Conservation (phyloP, 2,329 filamentous ascomycete genomes). For the Xylariaceae sp. region DNA sequence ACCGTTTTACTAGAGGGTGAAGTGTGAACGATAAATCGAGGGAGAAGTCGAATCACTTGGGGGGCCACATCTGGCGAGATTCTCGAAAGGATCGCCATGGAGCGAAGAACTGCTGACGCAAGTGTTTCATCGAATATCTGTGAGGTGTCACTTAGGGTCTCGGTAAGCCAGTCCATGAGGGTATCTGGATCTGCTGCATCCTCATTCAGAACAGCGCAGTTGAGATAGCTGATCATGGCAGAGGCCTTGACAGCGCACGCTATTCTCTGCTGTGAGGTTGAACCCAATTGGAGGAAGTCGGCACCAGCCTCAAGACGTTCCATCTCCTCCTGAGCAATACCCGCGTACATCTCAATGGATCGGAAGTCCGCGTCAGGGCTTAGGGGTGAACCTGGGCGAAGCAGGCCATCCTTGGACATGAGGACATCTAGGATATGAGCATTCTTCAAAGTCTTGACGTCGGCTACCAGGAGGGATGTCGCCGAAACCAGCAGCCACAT, state of each 20-base stretch:
- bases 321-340: conserved; percentile 77
- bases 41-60: conserved; percentile 71
- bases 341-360: conserved; percentile 61
- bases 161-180: conserved; percentile 81
- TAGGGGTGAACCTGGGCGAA: conserved; percentile 36
- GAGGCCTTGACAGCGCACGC: conserved; percentile 82
- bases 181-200: conserved; percentile 74
- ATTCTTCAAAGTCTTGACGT: conserved; percentile 54
- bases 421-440: conserved; percentile 71
- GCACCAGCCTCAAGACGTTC: conserved; percentile 81
- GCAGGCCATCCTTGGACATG: conserved; percentile 51
- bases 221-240: conserved; percentile 77
- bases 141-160: conserved; percentile 69
- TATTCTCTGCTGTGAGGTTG: conserved; percentile 79
- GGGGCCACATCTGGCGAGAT: conserved; percentile 70
- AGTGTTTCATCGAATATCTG: conserved; percentile 80
- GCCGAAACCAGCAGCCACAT: conserved; percentile 78
- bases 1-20: conserved; percentile 66
- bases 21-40: conserved; percentile 84
- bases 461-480: conserved; percentile 67
- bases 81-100: conserved; percentile 76
- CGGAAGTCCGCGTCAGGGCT: conserved; percentile 48
- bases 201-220: conserved; percentile 78
- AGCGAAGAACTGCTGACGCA: conserved; percentile 73
- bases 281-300: conserved; percentile 84